A percentile compares a stretch with the other conserved stretches of the same genome.
These are phyloP conservation scores for Neolentinus lepideus DNA, from an alignment of 1,284 basidiomycete species.

Conservation along the genomic window DNA sequence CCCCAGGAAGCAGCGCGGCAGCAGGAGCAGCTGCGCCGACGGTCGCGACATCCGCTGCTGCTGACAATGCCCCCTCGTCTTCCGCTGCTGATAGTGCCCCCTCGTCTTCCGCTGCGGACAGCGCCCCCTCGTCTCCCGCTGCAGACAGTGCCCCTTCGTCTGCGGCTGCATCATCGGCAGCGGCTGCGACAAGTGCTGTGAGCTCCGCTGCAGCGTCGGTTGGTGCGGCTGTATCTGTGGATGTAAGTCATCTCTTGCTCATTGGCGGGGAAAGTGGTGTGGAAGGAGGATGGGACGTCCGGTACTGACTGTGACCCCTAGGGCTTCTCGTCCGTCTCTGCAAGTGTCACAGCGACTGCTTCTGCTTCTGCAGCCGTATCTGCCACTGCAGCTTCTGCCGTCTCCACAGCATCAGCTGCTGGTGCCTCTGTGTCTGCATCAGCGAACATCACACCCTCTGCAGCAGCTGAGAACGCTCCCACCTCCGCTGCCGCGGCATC, in stretches of 20 bases:
- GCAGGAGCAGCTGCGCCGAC: slow-evolving; percentile 5
- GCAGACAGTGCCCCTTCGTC: slow-evolving; percentile 5
- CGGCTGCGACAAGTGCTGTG: slow-evolving; percentile 12
- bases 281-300: neutral
- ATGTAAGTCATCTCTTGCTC: slow-evolving; percentile 10
- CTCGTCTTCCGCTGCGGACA: slow-evolving; percentile 11
- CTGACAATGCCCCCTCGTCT: slow-evolving; percentile 7
- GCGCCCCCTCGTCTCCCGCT: slow-evolving; percentile 3
- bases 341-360: slow-evolving; percentile 7
- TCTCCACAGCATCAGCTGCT: slow-evolving; percentile 12
- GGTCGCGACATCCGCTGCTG: slow-evolving; percentile 12
- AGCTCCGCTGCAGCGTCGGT: slow-evolving; percentile 7
- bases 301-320: neutral
- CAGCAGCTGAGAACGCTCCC: slow-evolving; percentile 11
- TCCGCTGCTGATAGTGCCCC: slow-evolving; percentile 12
- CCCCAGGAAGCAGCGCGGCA: slow-evolving; percentile 14
- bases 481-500: slow-evolving; percentile 14
- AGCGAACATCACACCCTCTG: slow-evolving; percentile 1
- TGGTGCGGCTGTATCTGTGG: slow-evolving; percentile 8
- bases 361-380: slow-evolving; percentile 7
- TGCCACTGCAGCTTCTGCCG: slow-evolving; percentile 6
- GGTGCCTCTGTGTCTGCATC: slow-evolving; percentile 10
- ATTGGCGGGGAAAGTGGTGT: neutral
- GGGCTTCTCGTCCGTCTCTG: slow-evolving; percentile 9
- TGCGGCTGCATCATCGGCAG: slow-evolving; percentile 2